phyloP scores from a whole-genome alignment of 2,329 filamentous ascomycete genomes.

The Arthrinium puccinioides region DNA sequence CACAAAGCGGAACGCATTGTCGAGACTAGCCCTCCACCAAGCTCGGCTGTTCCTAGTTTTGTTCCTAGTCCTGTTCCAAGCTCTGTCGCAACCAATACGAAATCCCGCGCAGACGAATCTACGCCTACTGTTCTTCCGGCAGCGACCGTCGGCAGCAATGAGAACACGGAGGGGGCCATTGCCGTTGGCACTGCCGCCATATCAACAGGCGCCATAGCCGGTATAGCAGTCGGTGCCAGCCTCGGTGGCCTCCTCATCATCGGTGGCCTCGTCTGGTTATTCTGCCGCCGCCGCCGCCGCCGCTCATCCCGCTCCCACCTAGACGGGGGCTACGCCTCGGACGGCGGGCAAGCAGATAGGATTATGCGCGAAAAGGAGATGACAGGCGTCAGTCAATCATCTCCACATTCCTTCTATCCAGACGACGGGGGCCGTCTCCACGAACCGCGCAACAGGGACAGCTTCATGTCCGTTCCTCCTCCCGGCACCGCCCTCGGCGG shows the following conservation, averaged over 20 bases:
- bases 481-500: too few relatives aligned
- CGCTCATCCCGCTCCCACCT: conserved; percentile 4
- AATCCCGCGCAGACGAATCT: not conserved
- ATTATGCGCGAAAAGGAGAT: conserved; percentile 41
- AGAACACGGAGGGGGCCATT: not conserved
- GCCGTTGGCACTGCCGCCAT: conserved; percentile 17
- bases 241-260: conserved; percentile 24
- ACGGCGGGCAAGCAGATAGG: conserved; percentile 20
- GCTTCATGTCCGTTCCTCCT: too few relatives aligned
- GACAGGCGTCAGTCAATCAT: conserved; percentile 26
- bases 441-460: not conserved
- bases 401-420: conserved; percentile 35
- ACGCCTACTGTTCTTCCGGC: too few relatives aligned
- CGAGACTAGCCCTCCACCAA: not conserved
- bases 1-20: not conserved
- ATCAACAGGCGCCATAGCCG: conserved; percentile 35
- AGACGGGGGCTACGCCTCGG: conserved; percentile 14
- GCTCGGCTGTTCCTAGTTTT: too few relatives aligned
- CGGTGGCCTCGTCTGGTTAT: conserved; percentile 32
- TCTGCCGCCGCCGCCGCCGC: conserved; percentile 32
- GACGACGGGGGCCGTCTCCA: conserved; percentile 26
- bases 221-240: conserved; percentile 36
- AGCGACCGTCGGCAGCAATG: not conserved
- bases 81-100: not conserved
- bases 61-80: not conserved